Base-by-base conservation (phyloP, 345 rosid species). In the Camelina laxa region DNA sequence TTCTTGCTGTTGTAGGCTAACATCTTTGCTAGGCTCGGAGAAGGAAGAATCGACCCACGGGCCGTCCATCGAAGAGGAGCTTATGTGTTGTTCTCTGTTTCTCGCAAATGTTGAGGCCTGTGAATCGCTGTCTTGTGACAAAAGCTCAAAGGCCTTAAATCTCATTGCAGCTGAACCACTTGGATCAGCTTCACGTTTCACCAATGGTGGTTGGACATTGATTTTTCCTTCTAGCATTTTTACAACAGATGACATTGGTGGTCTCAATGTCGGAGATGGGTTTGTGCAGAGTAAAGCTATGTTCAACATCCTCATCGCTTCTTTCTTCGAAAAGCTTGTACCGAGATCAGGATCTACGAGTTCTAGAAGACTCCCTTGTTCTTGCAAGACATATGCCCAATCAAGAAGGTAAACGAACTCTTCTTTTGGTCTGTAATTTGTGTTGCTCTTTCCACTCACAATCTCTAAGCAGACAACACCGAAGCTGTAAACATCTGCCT, bases 391-490 rank as follows among this genome's bases (percentile, higher is more conserved):
- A 65, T 87, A 91, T 36, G 98, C 98, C 98, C 79, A 88, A 74
- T 94, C 98, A 27, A 94, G 97, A 68, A 94, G 98, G 82, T 91
- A 91, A 42, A 94, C 91, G 72, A 89, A 91, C 79, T 94, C 96
- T 78, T 94, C 96, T 72, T 86, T 94, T 51, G 97, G 98, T 85
- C 96, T 83, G 85, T 91, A 94, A 73, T 88, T 94, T 3, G 97
- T 89, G 83, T 94, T 94, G 83, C 98, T 94, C 80, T 86, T 91
- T 47, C 98, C 98, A 9, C 98, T 91, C 12, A 93, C 91, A 47
- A 91, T 85, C 84, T 93, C 98, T 58, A 93, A 71, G 30, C 81
- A 79, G 45, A 91, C 97, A 21, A 91, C 84, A 38, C 98, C 98
- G 7, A 91, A 93, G 74, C 98, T 93, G 72, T 93, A 93, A 4